A percentile compares a stretch with the other conserved stretches of the same genome.
Conservation (phyloP, 176 grass and related monocot species). For the Thalia dealbata region DNA sequence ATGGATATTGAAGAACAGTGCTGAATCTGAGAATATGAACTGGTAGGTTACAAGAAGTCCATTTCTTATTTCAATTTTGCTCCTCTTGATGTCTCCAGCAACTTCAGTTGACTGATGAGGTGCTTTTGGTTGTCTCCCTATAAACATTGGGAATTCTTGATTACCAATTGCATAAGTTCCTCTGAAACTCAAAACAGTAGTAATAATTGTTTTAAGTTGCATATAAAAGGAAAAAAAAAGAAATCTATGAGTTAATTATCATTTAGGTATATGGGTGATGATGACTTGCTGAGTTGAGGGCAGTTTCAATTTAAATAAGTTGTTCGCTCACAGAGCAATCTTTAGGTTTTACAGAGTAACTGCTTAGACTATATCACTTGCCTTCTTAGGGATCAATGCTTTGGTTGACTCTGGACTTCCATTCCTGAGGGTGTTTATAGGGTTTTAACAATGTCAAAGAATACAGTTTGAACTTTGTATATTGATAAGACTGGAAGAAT, state of each 20-base stretch:
- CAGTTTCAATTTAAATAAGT: background rate
- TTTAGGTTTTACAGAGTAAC: background rate
- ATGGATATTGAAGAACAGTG: conserved; percentile 97
- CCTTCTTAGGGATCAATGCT: too few relatives aligned
- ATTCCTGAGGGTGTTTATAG: too few relatives aligned
- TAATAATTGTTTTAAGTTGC: background rate
- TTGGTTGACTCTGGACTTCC: too few relatives aligned
- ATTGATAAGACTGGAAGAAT: too few relatives aligned
- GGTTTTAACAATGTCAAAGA: too few relatives aligned
- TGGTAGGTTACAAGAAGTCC: conserved; percentile 33
- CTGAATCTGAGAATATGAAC: conserved; percentile 99
- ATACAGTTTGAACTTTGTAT: too few relatives aligned
- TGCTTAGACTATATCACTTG: background rate
- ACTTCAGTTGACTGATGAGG: background rate
- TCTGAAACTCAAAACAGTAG: background rate
- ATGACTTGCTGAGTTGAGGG: background rate
- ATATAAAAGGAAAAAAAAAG: background rate
- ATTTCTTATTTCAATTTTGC: background rate
- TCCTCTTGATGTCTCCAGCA: background rate
- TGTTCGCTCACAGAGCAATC: background rate
- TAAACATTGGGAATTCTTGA: background rate
- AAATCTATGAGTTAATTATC: background rate
- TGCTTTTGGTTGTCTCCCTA: background rate
- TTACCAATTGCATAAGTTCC: background rate
- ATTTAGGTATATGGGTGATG: background rate